These are phyloP conservation scores for Rhodocollybia butyracea DNA, from an alignment of 768 basidiomycete species.

Conservation along the genomic window DNA sequence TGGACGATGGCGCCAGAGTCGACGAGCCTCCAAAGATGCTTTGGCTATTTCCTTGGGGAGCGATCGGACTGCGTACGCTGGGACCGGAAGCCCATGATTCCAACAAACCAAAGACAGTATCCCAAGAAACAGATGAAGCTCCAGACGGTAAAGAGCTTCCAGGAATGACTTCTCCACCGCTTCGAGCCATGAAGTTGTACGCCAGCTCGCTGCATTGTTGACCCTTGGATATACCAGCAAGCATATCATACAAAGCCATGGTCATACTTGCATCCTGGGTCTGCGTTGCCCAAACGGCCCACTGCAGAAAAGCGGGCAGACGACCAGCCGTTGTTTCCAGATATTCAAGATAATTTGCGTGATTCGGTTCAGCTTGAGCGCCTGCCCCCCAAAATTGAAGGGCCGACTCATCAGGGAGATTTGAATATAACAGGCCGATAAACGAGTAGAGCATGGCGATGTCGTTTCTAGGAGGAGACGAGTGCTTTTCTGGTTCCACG, in stretches of 20 bases:
- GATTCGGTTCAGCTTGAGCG: slow-evolving; percentile 36
- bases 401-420: slow-evolving; percentile 70
- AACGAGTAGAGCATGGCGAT: slow-evolving; percentile 82
- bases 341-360: slow-evolving; percentile 52
- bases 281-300: slow-evolving; percentile 87
- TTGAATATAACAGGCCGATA: slow-evolving; percentile 76
- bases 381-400: slow-evolving; percentile 85
- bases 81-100: slow-evolving; percentile 70
- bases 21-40: slow-evolving; percentile 5
- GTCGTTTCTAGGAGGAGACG: slow-evolving; percentile 65
- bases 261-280: slow-evolving; percentile 69
- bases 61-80: slow-evolving; percentile 41
- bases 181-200: slow-evolving; percentile 84
- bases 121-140: slow-evolving; percentile 73
- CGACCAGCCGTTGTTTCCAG: slow-evolving; percentile 61
- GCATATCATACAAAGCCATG: slow-evolving; percentile 85
- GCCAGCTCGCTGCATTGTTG: slow-evolving; percentile 83
- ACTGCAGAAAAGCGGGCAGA: slow-evolving; percentile 77
- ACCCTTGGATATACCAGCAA: slow-evolving; percentile 79
- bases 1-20: slow-evolving; percentile 30
- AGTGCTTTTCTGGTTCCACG: slow-evolving; percentile 36
- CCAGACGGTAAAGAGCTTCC: slow-evolving; percentile 53
- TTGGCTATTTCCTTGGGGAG: slow-evolving; percentile 37
- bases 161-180: slow-evolving; percentile 66
- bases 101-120: slow-evolving; percentile 66